Base-by-base conservation (phyloP, 2,329 filamentous ascomycete species). In the Elsinoe fawcettii region DNA sequence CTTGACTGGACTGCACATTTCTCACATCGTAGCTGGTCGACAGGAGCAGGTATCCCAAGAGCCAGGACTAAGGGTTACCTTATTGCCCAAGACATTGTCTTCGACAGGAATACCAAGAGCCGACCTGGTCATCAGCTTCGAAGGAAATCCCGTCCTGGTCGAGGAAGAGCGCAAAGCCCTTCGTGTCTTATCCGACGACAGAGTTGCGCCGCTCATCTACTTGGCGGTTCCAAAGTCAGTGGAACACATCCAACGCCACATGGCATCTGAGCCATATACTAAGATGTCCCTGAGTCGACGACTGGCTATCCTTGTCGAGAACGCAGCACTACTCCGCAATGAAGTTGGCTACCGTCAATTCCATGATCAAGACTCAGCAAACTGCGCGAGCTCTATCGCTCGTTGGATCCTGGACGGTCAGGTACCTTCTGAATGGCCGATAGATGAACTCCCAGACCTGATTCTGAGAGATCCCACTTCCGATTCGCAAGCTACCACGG, bases 221-320 rank as follows among this genome's bases (percentile, higher is more conserved):
- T 62, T 75, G 1, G 70, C 75, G 1, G 69, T 75, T 30, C 71
- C 73, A 1, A 64, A 67, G 36, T 69, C 73, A 0, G 63, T 75
- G 3, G 72, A 75, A 56, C 75, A 78, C 60, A 70, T 76, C 51
- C 70, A 75, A 56, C 67, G 67, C 8, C 75, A 71, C 51, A 58
- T 76, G 4, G 61, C 60, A 22, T n/a, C 18, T 2, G 54, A 46
- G 14, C 39, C 37, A 5, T 56, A 56, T 5, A n/a, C 62, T 9
- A 57, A 58, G 16, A 44, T 70, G 39, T 59, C 64, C 3, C 58
- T 63, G 12, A 54, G 59, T 6, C 61, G 66, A 5, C 66, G 66
- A 5, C 59, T 73, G 16, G 67, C 70, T 32, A 68, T 71, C 2
- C 66, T 74, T 2, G 51, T 76, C 1, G 69, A 67, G 16, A 69